phyloP scores from a whole-genome alignment of 495 filamentous ascomycete genomes.

The Collariella sp. region DNA sequence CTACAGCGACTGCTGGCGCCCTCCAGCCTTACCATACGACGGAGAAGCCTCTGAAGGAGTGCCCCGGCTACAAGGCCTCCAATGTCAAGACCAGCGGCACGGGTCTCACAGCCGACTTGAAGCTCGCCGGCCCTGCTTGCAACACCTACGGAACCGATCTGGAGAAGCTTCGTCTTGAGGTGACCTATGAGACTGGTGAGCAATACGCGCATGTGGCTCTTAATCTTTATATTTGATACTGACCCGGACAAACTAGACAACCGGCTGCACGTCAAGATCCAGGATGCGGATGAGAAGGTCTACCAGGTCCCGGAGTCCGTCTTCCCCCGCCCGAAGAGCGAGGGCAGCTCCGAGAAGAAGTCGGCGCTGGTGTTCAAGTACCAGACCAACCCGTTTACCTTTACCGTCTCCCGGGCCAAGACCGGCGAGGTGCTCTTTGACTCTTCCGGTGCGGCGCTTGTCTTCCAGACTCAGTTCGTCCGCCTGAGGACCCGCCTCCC shows the following conservation, averaged over 20 bases:
- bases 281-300: slow-evolving; percentile 61
- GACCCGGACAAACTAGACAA: too few relatives aligned
- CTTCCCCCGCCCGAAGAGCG: slow-evolving; percentile 50
- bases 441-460: slow-evolving; percentile 55
- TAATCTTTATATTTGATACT: too few relatives aligned
- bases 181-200: slow-evolving; percentile 69
- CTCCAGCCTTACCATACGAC: slow-evolving; percentile 12
- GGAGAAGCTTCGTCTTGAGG: slow-evolving; percentile 53
- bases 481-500: slow-evolving; percentile 63
- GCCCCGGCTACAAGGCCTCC: slow-evolving; percentile 64
- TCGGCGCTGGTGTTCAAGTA: slow-evolving; percentile 58
- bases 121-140: slow-evolving; percentile 57
- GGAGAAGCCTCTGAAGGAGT: slow-evolving; percentile 32
- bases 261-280: slow-evolving; percentile 76
- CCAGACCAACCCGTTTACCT: slow-evolving; percentile 62
- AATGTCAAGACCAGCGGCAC: slow-evolving; percentile 48
- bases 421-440: slow-evolving; percentile 71
- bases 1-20: neutral
- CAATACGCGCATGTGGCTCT: too few relatives aligned
- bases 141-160: slow-evolving; percentile 66
- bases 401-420: slow-evolving; percentile 55
- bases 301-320: slow-evolving; percentile 74
- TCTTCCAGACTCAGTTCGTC: slow-evolving; percentile 77
- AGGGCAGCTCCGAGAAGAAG: slow-evolving; percentile 17
- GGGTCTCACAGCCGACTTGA: slow-evolving; percentile 56